These are phyloP conservation scores for Salvia miltiorrhiza DNA, from an alignment of 257 asterid species.

Conservation along the genomic window DNA sequence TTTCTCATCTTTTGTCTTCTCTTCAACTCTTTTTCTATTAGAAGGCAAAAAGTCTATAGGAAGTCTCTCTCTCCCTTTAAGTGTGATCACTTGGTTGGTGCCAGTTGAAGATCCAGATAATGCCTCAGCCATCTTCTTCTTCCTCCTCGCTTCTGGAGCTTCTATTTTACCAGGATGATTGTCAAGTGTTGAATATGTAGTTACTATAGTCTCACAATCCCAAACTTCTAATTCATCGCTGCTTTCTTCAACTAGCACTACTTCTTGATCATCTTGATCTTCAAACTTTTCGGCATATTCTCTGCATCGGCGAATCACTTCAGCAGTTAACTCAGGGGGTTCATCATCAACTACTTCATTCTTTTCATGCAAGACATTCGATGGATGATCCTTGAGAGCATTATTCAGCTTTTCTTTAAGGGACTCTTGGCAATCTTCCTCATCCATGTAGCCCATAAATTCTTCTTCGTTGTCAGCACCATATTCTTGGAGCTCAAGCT, in stretches of 20 bases:
- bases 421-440: conserved; percentile 47
- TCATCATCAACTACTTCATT: conserved; percentile 37
- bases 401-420: conserved; percentile 59
- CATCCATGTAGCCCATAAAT: conserved; percentile 35
- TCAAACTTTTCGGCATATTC: conserved; percentile 74
- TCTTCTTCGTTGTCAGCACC: conserved; percentile 62
- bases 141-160: conserved; percentile 70
- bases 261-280: conserved; percentile 47
- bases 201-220: conserved; percentile 90
- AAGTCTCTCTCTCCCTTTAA: conserved; percentile 76
- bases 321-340: conserved; percentile 57
- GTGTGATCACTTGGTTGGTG: conserved; percentile 46
- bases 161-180: conserved; percentile 92
- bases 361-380: conserved; percentile 30
- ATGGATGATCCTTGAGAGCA: conserved; percentile 45
- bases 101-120: conserved; percentile 38
- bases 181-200: conserved; percentile 87
- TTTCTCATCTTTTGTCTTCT: conserved; percentile 41
- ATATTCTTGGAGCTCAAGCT: conserved; percentile 89
- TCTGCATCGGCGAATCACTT: conserved; percentile 55
- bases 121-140: conserved; percentile 60
- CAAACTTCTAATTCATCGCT: conserved; percentile 80
- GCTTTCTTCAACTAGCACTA: conserved; percentile 56
- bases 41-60: conserved; percentile 79
- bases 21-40: conserved; percentile 37